Evolutionary conservation across 257 asterid genomes (phyloP).

Genomic region (Lavandula angustifolia): DNA sequence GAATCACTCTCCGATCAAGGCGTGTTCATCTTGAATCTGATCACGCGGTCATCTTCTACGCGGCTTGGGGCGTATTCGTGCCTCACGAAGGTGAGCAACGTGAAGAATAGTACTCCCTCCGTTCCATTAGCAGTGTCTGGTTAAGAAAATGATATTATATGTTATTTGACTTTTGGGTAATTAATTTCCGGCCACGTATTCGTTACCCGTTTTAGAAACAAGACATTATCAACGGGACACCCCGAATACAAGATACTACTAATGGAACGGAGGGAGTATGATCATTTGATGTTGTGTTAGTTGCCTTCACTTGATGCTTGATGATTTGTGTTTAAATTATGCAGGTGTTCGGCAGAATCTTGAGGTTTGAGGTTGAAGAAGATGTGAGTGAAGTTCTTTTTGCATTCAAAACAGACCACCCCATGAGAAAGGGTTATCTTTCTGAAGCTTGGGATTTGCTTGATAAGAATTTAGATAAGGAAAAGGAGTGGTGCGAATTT

Average conservation of each 20-base stretch:
- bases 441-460: constrained; percentile 48
- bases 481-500: constrained; percentile 43
- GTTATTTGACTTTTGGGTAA: too few relatives aligned
- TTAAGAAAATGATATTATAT: too few relatives aligned
- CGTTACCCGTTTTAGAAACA: too few relatives aligned
- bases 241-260: too few relatives aligned
- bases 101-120: not conserved
- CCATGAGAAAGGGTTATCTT: constrained; percentile 44
- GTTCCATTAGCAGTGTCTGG: too few relatives aligned
- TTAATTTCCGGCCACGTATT: too few relatives aligned
- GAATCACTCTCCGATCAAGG: constrained; percentile 77
- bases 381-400: constrained; percentile 83
- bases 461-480: constrained; percentile 40
- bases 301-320: too few relatives aligned
- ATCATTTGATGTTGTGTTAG: not conserved
- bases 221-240: too few relatives aligned
- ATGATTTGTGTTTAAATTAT: not conserved
- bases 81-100: constrained; percentile 59
- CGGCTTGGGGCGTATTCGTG: constrained; percentile 51
- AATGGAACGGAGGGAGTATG: too few relatives aligned
- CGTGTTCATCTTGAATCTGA: constrained; percentile 71
- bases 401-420: constrained; percentile 55
- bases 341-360: constrained; percentile 76
- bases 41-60: constrained; percentile 73
- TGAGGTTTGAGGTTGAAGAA: constrained; percentile 70